phyloP scores from a whole-genome alignment of 164 flowering plant species.

The Hamamelis virginiana region DNA sequence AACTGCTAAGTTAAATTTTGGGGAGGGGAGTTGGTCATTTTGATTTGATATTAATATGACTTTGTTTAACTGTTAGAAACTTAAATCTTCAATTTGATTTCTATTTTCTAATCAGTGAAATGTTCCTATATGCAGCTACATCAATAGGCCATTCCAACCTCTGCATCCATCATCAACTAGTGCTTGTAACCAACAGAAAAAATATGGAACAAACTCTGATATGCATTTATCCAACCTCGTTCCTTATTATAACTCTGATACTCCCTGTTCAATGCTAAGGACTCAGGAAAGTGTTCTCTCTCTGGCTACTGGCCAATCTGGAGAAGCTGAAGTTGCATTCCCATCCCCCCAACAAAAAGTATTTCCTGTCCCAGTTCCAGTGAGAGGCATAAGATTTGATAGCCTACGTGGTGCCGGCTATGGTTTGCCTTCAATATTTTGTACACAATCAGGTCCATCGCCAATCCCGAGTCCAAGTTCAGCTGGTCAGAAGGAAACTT shows the following conservation, averaged over 20 bases:
- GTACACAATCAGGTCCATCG: slow-evolving; percentile 40
- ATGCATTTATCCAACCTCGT: slow-evolving; percentile 22
- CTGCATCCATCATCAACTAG: slow-evolving; percentile 19
- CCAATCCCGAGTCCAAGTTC: slow-evolving; percentile 39
- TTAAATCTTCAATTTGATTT: background rate
- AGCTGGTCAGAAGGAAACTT: slow-evolving; percentile 29
- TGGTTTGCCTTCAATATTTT: slow-evolving; percentile 41
- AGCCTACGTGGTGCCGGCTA: slow-evolving; percentile 29
- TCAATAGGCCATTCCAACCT: slow-evolving; percentile 31
- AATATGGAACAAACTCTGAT: slow-evolving; percentile 23
- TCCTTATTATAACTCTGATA: slow-evolving; percentile 20
- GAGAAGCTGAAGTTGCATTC: slow-evolving; percentile 27
- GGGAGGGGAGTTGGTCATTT: too few species aligned
- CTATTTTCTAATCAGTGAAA: background rate
- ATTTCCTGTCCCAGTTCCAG: slow-evolving; percentile 41
- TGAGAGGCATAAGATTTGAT: slow-evolving; percentile 37
- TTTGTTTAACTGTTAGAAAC: background rate
- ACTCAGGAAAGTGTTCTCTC: slow-evolving; percentile 23
- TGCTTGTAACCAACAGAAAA: slow-evolving; percentile 27
- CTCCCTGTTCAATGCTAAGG: slow-evolving; percentile 18
- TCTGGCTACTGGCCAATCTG: slow-evolving; percentile 26
- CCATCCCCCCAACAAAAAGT: slow-evolving; percentile 32
- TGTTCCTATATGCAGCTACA: slow-evolving; percentile 57
- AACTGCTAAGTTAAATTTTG: too few species aligned
- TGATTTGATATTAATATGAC: too few species aligned